A percentile compares a stretch with the other conserved stretches of the same genome.
These are phyloP conservation scores for Xylariomycetidae sp. DNA, from an alignment of 2,329 filamentous ascomycete genomes.

Conservation along the genomic window DNA sequence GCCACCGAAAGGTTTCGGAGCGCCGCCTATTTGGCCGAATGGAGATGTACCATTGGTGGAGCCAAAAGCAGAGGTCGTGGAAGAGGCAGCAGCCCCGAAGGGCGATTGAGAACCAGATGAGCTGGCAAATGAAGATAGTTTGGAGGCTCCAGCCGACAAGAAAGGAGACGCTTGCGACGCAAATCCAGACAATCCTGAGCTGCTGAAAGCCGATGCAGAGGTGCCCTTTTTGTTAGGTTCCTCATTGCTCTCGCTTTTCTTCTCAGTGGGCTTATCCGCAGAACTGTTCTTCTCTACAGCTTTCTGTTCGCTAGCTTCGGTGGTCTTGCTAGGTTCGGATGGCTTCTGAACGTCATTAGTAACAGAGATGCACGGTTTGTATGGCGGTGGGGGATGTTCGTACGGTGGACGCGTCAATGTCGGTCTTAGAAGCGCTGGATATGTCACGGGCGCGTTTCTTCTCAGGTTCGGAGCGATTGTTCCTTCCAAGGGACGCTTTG, in stretches of 20 bases:
- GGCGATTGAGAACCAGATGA: slow-evolving; percentile 36
- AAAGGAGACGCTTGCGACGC: slow-evolving; percentile 55
- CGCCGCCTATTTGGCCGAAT: slow-evolving; percentile 22
- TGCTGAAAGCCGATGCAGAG: slow-evolving; percentile 60
- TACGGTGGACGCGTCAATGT: slow-evolving; percentile 28
- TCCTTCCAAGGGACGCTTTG: slow-evolving; percentile 37
- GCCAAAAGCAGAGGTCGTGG: slow-evolving; percentile 48
- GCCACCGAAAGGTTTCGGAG: slow-evolving; percentile 28
- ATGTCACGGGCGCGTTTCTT: slow-evolving; percentile 61
- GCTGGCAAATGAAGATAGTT: slow-evolving; percentile 40
- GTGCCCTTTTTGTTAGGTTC: slow-evolving; percentile 23
- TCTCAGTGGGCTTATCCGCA: slow-evolving; percentile 9
- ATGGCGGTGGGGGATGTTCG: slow-evolving; percentile 9
- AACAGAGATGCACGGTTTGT: neutral
- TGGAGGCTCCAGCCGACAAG: slow-evolving; percentile 19
- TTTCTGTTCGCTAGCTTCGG: slow-evolving; percentile 5
- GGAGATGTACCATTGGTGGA: slow-evolving; percentile 24
- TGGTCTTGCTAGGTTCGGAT: slow-evolving; percentile 6
- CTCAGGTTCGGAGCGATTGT: slow-evolving; percentile 55
- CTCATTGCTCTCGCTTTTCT: slow-evolving; percentile 6
- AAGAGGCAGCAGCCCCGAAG: slow-evolving; percentile 32
- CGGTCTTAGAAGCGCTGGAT: slow-evolving; percentile 31
- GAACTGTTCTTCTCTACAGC: too few species aligned
- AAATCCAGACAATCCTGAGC: slow-evolving; percentile 52
- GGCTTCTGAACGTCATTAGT: slow-evolving; percentile 11